Evolutionary conservation across 1,284 basidiomycete genomes (phyloP), one percentile per base, ranked within the genome.

Genomic region (Irpex sp.): DNA sequence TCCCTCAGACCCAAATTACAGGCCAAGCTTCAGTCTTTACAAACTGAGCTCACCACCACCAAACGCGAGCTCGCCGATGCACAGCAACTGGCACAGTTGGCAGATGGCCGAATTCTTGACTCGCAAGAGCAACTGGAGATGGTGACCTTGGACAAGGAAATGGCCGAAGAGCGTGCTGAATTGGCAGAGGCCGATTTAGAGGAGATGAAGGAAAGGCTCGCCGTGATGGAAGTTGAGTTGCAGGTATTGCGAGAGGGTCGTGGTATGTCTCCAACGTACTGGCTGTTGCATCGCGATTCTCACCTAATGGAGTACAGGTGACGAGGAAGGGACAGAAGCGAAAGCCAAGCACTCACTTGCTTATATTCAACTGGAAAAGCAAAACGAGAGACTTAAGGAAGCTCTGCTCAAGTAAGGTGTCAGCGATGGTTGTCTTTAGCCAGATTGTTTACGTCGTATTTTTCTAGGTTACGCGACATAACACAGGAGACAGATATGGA

Each of bases 381-480:
- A 98, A 74, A 99, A 98, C 68, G 94, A 96, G 71, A 81, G 97
- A 7, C 79, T 99, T 60, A 98, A 97, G 75, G 96, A 98, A 70
- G 97, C 97, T 9, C 81, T 99, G 21, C 83, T 97, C 57, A 84
- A 89, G 91, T 93, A 51, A 34, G 81, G 72, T 21, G 11, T 3
- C 51, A 13, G 21, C 51, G 9, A 52, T 19, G 19, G 6, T 34
- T 26, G 21, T 26, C 13, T n/a, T 57, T n/a, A n/a, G 11, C n/a
- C 38, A 19, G 7, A n/a, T 26, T 49, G 9, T 13, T 37, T 38
- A 38, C 4, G 48, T 11, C 58, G n/a, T 9, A 9, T 37, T 44
- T 38, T 62, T 38, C 4, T 65, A 94, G 93, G 56, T 76, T 98
- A 52, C 89, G 96, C 4, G 97, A 98, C 68, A 81, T 97, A 65